phyloP scores from a whole-genome alignment of 1,284 basidiomycete species.

The Anthracocystis setariae region DNA sequence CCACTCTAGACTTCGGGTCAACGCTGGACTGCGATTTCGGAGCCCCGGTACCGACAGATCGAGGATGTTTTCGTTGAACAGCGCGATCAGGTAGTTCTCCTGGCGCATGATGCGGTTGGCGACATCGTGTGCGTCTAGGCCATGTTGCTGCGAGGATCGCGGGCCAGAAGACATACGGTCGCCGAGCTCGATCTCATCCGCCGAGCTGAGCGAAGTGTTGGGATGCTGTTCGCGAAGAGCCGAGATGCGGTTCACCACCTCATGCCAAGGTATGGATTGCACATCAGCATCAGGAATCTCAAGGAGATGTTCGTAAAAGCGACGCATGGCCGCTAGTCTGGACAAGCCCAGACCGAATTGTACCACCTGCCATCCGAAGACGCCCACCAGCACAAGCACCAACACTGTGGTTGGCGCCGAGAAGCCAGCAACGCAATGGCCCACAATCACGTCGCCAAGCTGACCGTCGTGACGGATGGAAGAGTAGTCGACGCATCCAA shows the following conservation, averaged over 20 bases:
- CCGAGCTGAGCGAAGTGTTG: constrained; percentile 51
- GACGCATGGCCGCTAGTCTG: constrained; percentile 88
- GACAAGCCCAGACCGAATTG: constrained; percentile 73
- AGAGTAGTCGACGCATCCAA: constrained; percentile 93
- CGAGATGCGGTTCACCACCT: constrained; percentile 85
- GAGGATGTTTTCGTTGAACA: constrained; percentile 95
- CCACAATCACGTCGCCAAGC: constrained; percentile 58
- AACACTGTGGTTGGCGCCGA: constrained; percentile 77
- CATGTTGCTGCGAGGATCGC: constrained; percentile 38
- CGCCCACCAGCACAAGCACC: constrained; percentile 76
- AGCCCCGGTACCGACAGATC: constrained; percentile 79
- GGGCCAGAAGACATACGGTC: constrained; percentile 34
- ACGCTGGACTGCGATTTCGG: constrained; percentile 71
- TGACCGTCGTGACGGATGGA: constrained; percentile 71
- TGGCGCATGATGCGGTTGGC: constrained; percentile 96
- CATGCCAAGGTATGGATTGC: constrained; percentile 95
- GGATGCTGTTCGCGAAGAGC: constrained; percentile 59
- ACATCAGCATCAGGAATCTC: constrained; percentile 80
- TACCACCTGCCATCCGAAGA: constrained; percentile 75
- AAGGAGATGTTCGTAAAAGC: constrained; percentile 77
- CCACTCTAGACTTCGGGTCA: constrained; percentile 94
- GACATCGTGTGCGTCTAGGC: constrained; percentile 87
- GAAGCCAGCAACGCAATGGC: constrained; percentile 75
- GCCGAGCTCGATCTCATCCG: constrained; percentile 69
- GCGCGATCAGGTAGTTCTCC: constrained; percentile 95